Conservation (phyloP, 345 rosid genomes). For the Euphorbia pulcherrima region DNA sequence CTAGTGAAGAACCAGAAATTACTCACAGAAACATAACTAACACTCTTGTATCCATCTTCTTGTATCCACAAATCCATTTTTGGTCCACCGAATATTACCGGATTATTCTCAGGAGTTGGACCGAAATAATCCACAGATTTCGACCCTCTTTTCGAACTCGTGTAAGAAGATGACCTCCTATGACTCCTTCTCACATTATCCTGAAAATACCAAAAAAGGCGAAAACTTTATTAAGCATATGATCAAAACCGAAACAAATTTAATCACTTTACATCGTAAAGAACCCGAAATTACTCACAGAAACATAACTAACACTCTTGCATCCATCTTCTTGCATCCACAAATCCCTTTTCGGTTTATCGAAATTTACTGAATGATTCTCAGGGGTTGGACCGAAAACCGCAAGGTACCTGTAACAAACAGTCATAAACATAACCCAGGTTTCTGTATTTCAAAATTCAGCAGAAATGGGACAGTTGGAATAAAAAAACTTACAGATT, state of each 20-base stretch:
- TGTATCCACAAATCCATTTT: conserved; percentile 22
- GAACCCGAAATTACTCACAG: conserved; percentile 31
- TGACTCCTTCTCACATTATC: conserved; percentile 20
- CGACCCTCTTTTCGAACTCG: conserved; percentile 18
- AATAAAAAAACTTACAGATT: conserved; percentile 39
- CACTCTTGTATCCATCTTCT: conserved; percentile 32
- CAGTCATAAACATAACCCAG: conserved; percentile 1
- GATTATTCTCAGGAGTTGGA: conserved; percentile 21
- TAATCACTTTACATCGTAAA: neutral
- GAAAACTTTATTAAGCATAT: conserved; percentile 6
- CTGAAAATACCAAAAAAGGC: conserved; percentile 32
- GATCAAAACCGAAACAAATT: no score
- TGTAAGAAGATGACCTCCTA: conserved; percentile 24
- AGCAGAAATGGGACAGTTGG: neutral
- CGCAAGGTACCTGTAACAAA: conserved; percentile 35
- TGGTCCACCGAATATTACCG: conserved; percentile 21
- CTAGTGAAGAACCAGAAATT: conserved; percentile 11
- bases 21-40: conserved; percentile 40
- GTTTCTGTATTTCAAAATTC: no score
- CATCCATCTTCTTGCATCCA: conserved; percentile 28
- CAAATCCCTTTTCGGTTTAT: conserved; percentile 20
- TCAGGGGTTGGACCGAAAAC: conserved; percentile 41
- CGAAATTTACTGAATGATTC: conserved; percentile 26
- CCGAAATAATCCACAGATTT: conserved; percentile 38
- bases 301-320: conserved; percentile 32